phyloP scores from a whole-genome alignment of 2,329 filamentous ascomycete genomes.

The Neoarthrinium moseri region DNA sequence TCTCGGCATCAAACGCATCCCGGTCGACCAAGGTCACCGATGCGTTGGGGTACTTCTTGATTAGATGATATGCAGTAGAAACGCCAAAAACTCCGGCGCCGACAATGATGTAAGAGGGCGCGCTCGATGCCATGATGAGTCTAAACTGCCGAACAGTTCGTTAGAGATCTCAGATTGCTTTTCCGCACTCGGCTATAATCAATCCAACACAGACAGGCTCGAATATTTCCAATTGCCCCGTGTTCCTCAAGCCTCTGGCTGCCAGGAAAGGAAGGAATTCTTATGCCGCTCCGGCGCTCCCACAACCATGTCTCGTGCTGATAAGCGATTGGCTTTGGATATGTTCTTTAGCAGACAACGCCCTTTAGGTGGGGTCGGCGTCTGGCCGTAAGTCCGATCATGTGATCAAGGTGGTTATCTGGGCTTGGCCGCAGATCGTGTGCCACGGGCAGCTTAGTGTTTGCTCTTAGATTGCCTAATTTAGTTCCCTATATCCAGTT shows the following conservation, averaged over 20 bases:
- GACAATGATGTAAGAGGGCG: conserved; percentile 52
- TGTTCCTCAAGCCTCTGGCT: not conserved
- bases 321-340: not conserved
- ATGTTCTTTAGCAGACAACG: not conserved
- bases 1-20: conserved; percentile 47
- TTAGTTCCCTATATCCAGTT: too few relatives aligned
- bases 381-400: not conserved
- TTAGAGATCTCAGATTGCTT: not conserved
- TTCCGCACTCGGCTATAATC: not conserved
- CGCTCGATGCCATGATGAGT: not conserved
- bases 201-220: not conserved
- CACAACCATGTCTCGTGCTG: not conserved
- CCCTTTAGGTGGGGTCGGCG: not conserved
- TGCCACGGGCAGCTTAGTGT: too few relatives aligned
- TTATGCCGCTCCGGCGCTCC: not conserved
- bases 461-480: too few relatives aligned
- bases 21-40: conserved; percentile 59
- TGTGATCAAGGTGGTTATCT: not conserved
- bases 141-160: not conserved
- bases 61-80: conserved; percentile 64
- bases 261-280: not conserved
- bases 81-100: conserved; percentile 66
- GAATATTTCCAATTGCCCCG: not conserved
- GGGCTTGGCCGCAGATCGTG: too few relatives aligned
- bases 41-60: conserved; percentile 46